Base-by-base conservation (phyloP, 225 moss, liverwort and hornwort genomes). In the Pseudoscleropodium purum region DNA sequence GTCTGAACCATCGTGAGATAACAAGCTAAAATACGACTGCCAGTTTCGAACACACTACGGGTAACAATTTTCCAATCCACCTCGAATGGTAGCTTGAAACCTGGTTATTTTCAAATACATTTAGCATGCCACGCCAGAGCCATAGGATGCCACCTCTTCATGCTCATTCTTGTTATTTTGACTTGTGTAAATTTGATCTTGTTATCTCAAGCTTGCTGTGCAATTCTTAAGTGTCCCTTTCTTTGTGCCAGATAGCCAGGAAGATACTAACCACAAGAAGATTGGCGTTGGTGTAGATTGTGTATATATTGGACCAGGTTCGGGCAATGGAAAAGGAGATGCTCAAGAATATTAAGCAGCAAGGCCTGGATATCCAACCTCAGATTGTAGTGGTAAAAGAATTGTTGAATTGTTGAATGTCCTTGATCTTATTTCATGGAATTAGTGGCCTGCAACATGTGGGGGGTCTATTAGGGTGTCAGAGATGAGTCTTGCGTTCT, bases 221-320 rank as follows among this genome's bases (percentile, higher is more conserved):
- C 70, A 72, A 21, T 57, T 57, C 33, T 54, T 31, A 57, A 45
- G 56, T 27, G 33, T 54, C 34, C 8, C 47, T 82, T 37, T 51
- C 75, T 43, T 34, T 85, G 36, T 82, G 36, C 30, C 61, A 62
- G 18, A 6, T 24, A 56, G 17, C 8, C 33, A 70, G 85, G 68
- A 52, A 37, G 62, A 20, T 70, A 62, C 82, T 90, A 68, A 88
- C 78, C 68, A 21, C 24, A 87, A 45, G 91, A 93, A 43, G 76
- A 61, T 75, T 84, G 75, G 84, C 87, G 57, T 86, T 87, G 85
- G 80, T 73, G 23, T 95, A 98, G 98, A 51, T 98, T 51, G 98
- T 98, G 74, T 98, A 98, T 85, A 98, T 98, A 89, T 89, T 98
- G 92, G 98, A 98, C 90, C 98, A 98, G 94, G 97, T 98, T 75